Percentiles rank a stretch among this genome's conserved stretches.
Evolutionary conservation across 2,329 filamentous ascomycete genomes (phyloP).

Genomic region (Colletotrichum eleusines): DNA sequence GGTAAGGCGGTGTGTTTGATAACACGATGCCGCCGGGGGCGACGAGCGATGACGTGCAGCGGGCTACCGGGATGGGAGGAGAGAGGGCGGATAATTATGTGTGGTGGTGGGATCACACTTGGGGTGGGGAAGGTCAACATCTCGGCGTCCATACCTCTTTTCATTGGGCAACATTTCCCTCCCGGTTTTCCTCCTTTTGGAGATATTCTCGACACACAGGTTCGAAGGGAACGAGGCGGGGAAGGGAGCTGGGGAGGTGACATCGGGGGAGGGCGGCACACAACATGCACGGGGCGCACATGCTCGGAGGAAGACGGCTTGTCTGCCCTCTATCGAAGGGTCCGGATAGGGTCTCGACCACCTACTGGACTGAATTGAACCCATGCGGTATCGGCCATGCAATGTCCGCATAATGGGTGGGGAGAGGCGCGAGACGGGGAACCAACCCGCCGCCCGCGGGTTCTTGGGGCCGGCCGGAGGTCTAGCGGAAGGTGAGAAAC

Average conservation of each 20-base stretch:
- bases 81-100: neutral
- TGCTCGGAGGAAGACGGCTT: neutral
- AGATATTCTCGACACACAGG: neutral
- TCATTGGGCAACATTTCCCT: neutral
- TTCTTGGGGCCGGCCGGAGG: conserved; percentile 15
- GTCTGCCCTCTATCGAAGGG: neutral
- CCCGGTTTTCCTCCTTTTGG: neutral
- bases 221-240: neutral
- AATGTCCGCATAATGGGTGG: neutral
- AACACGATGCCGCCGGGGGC: neutral
- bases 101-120: neutral
- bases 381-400: neutral
- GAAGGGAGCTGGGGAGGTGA: neutral
- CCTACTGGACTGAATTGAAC: neutral
- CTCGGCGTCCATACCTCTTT: neutral
- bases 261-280: neutral
- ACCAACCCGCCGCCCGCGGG: conserved; percentile 12
- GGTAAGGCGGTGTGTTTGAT: conserved; percentile 25
- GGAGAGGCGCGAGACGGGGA: neutral
- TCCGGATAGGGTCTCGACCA: neutral
- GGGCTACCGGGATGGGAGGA: conserved; percentile 10
- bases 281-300: neutral
- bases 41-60: conserved; percentile 36
- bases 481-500: conserved; percentile 8
- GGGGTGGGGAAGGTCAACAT: neutral